A percentile compares a stretch with the other conserved stretches of the same genome.
Evolutionary conservation across 768 basidiomycete species (phyloP).

Genomic region (Cubamyces sp.): DNA sequence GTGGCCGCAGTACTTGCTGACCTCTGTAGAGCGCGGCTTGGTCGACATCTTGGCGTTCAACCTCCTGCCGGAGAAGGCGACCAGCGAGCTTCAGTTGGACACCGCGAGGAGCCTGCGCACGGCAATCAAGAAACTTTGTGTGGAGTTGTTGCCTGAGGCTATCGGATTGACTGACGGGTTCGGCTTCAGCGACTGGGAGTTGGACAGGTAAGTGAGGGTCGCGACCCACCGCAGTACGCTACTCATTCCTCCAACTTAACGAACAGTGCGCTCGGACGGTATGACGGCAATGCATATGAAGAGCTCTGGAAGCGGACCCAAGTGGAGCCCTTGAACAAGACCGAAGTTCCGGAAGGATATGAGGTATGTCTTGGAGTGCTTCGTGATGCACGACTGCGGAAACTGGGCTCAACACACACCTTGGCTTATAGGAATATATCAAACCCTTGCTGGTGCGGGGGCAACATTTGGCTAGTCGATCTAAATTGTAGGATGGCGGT

Average conservation of each 20-base stretch:
- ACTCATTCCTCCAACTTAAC: neutral
- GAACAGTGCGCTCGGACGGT: conserved; percentile 61
- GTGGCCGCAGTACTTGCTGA: conserved; percentile 58
- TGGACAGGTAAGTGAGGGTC: conserved; percentile 55
- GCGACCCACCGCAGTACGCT: neutral
- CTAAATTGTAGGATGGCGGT: conserved; percentile 38
- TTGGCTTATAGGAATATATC: conserved; percentile 45
- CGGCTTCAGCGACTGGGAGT: conserved; percentile 74
- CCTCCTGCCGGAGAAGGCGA: conserved; percentile 36
- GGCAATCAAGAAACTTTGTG: conserved; percentile 52
- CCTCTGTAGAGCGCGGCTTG: conserved; percentile 56
- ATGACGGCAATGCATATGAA: conserved; percentile 69
- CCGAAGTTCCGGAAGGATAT: conserved; percentile 57
- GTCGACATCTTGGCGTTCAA: conserved; percentile 63
- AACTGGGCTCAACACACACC: neutral
- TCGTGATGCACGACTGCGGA: neutral
- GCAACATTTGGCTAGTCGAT: conserved; percentile 38
- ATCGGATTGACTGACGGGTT: conserved; percentile 76
- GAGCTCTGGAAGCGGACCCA: conserved; percentile 64
- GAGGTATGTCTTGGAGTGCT: conserved; percentile 43
- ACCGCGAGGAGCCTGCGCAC: conserved; percentile 53
- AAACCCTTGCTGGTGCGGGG: conserved; percentile 57
- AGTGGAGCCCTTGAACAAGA: conserved; percentile 60
- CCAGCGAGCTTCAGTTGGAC: conserved; percentile 37
- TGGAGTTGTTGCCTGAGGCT: conserved; percentile 60